A percentile compares a stretch with the other conserved stretches of the same genome.
These are phyloP conservation scores for Barnettozyma californica DNA, from an alignment of 805 yeast species.

Conservation along the genomic window DNA sequence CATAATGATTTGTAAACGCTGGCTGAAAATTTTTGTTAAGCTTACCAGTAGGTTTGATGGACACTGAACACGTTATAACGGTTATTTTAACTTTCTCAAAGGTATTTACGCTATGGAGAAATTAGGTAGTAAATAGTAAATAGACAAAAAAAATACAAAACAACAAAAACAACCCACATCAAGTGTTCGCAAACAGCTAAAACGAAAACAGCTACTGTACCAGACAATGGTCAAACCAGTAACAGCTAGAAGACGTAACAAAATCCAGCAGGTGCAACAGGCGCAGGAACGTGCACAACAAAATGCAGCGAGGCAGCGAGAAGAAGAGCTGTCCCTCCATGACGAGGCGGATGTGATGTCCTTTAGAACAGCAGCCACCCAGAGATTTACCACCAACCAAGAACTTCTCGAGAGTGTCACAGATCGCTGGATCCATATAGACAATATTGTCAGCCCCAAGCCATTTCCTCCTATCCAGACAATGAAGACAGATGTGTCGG, in stretches of 20 bases:
- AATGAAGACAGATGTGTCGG: conserved; percentile 12
- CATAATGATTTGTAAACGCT: no score
- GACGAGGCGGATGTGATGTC: conserved; percentile 52
- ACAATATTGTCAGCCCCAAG: conserved; percentile 40
- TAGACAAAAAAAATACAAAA: no score
- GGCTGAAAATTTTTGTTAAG: no score
- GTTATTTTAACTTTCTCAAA: no score
- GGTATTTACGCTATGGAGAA: no score
- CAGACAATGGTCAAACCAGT: conserved; percentile 21
- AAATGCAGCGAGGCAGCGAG: conserved; percentile 11
- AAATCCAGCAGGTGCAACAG: conserved; percentile 15
- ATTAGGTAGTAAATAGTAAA: no score
- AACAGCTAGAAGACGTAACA: conserved; percentile 22
- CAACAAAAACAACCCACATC: not conserved
- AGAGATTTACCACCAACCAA: conserved; percentile 41
- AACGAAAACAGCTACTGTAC: not conserved
- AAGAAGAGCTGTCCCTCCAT: conserved; percentile 29
- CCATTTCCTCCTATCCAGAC: conserved; percentile 19
- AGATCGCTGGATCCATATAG: conserved; percentile 40
- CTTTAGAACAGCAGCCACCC: conserved; percentile 40
- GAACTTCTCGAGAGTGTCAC: conserved; percentile 44
- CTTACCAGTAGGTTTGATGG: no score
- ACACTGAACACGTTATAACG: no score
- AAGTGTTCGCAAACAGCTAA: not conserved
- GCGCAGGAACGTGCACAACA: conserved; percentile 6